phyloP scores from a whole-genome alignment of 1,284 basidiomycete species.

The Cryptococcus amylolentus region DNA sequence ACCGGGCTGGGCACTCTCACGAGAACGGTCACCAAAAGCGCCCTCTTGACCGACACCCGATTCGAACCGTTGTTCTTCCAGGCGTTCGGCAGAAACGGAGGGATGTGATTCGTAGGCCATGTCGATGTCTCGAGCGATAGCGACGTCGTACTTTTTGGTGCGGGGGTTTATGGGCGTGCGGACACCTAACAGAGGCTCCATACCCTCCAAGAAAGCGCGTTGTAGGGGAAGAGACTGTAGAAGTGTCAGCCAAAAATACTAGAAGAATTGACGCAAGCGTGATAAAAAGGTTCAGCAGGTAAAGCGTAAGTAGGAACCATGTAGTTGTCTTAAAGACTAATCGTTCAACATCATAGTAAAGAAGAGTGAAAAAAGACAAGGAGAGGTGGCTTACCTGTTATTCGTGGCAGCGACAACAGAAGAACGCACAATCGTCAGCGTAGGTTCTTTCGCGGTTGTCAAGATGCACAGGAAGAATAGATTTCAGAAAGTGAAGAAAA shows the following conservation, averaged over 20 bases:
- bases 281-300: slow-evolving; percentile 41
- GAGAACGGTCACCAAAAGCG: slow-evolving; percentile 27
- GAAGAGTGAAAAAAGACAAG: slow-evolving; percentile 1
- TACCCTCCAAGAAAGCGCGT: slow-evolving; percentile 39
- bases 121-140: slow-evolving; percentile 25
- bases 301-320: slow-evolving; percentile 50
- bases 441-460: neutral
- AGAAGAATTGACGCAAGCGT: neutral
- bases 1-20: slow-evolving; percentile 15
- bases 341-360: slow-evolving; percentile 42
- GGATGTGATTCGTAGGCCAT: slow-evolving; percentile 28
- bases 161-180: slow-evolving; percentile 16
- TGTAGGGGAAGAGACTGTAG: slow-evolving; percentile 38
- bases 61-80: slow-evolving; percentile 40
- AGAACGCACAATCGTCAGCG: slow-evolving; percentile 21
- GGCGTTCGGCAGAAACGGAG: slow-evolving; percentile 29
- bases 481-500: slow-evolving; percentile 52
- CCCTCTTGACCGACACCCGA: slow-evolving; percentile 29
- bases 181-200: slow-evolving; percentile 45
- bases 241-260: slow-evolving; percentile 7
- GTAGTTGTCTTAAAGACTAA: slow-evolving; percentile 52
- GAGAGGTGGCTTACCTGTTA: slow-evolving; percentile 40
- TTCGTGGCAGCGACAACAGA: neutral
- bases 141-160: slow-evolving; percentile 17
- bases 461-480: slow-evolving; percentile 1